Conservation (phyloP, 1,139 yeast genomes). For the Taphrina communis region DNA sequence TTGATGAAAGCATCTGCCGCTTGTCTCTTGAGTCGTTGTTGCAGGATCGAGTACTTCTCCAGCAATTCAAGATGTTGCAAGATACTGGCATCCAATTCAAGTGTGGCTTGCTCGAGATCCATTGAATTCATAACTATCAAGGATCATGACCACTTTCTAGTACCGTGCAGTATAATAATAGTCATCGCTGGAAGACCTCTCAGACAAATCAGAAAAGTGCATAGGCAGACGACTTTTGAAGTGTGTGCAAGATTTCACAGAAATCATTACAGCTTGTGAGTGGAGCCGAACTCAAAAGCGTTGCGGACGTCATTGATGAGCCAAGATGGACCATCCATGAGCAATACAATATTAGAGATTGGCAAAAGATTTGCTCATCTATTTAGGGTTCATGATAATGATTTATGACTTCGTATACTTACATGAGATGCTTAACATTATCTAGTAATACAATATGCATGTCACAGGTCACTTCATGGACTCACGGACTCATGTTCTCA, state of each 20-base stretch:
- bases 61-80: neutral
- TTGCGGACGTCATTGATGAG: too few relatives aligned
- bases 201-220: too few relatives aligned
- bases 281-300: neutral
- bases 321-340: too few relatives aligned
- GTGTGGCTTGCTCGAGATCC: neutral
- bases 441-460: too few relatives aligned
- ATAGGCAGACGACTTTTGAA: too few relatives aligned
- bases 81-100: neutral
- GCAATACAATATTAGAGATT: too few relatives aligned
- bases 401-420: too few relatives aligned
- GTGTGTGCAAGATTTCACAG: too few relatives aligned
- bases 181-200: too few relatives aligned
- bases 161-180: too few relatives aligned
- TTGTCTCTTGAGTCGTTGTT: neutral
- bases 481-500: neutral
- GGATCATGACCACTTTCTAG: neutral
- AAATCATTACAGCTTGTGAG: neutral
- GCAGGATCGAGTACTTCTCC: slow-evolving; percentile 11
- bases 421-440: too few relatives aligned
- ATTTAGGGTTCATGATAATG: neutral
- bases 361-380: neutral
- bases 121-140: neutral
- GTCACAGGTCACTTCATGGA: too few relatives aligned
- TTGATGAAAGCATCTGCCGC: slow-evolving; percentile 5